Evolutionary conservation across 192 early-diverging fungal genomes (phyloP).

Genomic region (Backusella westeae): DNA sequence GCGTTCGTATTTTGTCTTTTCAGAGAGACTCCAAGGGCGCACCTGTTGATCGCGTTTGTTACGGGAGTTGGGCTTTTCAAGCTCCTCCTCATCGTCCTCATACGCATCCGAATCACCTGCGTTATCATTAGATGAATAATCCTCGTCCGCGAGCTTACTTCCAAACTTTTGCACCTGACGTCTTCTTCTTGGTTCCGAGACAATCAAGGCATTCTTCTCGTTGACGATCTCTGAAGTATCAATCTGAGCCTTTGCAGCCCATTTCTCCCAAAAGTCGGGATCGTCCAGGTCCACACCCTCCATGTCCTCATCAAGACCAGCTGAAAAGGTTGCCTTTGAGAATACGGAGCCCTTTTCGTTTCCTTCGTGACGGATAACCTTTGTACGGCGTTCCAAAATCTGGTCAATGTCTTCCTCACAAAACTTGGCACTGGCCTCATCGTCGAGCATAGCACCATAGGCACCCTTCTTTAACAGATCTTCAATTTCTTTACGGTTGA

Average conservation of each 20-base stretch:
- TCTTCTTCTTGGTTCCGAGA: slow-evolving; percentile 65
- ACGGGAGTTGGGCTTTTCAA: slow-evolving; percentile 21
- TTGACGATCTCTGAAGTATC: slow-evolving; percentile 52
- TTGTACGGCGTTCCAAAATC: slow-evolving; percentile 76
- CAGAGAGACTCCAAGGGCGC: slow-evolving; percentile 52
- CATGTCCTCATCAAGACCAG: slow-evolving; percentile 28
- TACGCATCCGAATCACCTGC: slow-evolving; percentile 46
- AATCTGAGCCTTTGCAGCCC: slow-evolving; percentile 73
- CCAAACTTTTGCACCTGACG: slow-evolving; percentile 58
- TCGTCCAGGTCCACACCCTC: slow-evolving; percentile 76
- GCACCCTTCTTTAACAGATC: slow-evolving; percentile 86
- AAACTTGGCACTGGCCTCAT: slow-evolving; percentile 68
- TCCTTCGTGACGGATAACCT: slow-evolving; percentile 73
- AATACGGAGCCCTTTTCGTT: slow-evolving; percentile 72
- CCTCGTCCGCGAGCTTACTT: slow-evolving; percentile 34
- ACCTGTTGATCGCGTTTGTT: slow-evolving; percentile 39
- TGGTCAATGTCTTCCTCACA: slow-evolving; percentile 88
- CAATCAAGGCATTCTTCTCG: slow-evolving; percentile 61
- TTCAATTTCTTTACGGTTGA: slow-evolving; percentile 79
- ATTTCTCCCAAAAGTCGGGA: slow-evolving; percentile 91
- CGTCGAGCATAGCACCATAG: slow-evolving; percentile 84
- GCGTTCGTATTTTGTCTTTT: slow-evolving; percentile 54
- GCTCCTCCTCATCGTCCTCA: slow-evolving; percentile 34
- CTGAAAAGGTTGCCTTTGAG: slow-evolving; percentile 80
- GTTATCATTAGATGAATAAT: slow-evolving; percentile 41